Evolutionary conservation across 345 rosid species (phyloP).

Genomic region (Syzygium aqueum): DNA sequence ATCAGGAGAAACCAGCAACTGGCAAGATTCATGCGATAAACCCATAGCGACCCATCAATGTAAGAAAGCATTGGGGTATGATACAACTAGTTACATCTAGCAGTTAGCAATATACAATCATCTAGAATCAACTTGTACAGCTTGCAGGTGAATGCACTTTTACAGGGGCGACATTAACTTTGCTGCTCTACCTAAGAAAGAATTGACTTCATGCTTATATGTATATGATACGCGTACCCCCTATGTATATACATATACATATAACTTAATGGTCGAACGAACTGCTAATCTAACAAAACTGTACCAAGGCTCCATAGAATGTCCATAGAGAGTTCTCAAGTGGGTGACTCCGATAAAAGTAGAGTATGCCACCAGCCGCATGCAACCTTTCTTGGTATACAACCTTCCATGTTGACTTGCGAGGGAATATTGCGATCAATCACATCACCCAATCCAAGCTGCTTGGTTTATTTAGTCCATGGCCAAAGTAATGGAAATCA

Average conservation of each 20-base stretch:
- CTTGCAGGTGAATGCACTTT: neutral
- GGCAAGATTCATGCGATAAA: neutral
- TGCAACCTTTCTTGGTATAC: constrained; percentile 49
- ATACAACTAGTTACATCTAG: neutral
- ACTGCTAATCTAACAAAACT: constrained; percentile 60
- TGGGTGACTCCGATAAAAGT: constrained; percentile 56
- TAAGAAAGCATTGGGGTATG: neutral
- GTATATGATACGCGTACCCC: constrained; percentile 2
- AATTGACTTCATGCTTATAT: neutral
- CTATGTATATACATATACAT: constrained; percentile 10
- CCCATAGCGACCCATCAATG: neutral
- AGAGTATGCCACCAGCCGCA: constrained; percentile 99
- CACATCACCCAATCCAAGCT: constrained; percentile 94
- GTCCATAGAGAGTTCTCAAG: constrained; percentile 20
- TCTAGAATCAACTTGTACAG: neutral
- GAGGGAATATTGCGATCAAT: constrained; percentile 77
- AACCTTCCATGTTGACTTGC: constrained; percentile 53
- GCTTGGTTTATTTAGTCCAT: constrained; percentile 9
- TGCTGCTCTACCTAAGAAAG: neutral
- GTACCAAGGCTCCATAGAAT: constrained; percentile 8
- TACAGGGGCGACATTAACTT: neutral
- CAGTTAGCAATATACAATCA: neutral
- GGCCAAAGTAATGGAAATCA: neutral
- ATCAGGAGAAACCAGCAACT: neutral
- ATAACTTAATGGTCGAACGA: neutral